phyloP scores from a whole-genome alignment of 257 asterid genomes.

The Lycium barbarum region DNA sequence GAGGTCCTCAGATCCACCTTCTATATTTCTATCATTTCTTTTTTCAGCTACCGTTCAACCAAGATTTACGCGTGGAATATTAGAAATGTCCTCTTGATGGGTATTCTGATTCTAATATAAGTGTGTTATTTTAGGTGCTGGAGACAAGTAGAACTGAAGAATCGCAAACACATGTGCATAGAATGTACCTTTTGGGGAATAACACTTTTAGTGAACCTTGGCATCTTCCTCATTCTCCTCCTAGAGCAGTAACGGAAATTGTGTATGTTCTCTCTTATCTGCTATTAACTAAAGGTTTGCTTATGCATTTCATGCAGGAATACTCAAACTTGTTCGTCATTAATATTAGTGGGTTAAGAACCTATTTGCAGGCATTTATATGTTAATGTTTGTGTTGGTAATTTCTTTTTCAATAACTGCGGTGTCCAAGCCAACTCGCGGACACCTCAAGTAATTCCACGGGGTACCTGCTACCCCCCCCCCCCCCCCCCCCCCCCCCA shows the following conservation, averaged over 20 bases:
- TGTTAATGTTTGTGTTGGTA: not conserved
- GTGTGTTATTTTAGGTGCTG: conserved; percentile 59
- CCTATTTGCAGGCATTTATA: conserved; percentile 7
- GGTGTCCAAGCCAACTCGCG: not conserved
- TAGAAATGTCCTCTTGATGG: conserved; percentile 25
- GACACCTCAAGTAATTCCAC: not conserved
- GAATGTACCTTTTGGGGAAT: conserved; percentile 84
- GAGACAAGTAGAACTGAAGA: conserved; percentile 88
- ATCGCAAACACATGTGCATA: conserved; percentile 82
- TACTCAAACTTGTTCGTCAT: conserved; percentile 21
- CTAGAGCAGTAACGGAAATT: conserved; percentile 81
- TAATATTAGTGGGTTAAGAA: conserved; percentile 17
- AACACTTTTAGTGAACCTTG: conserved; percentile 89
- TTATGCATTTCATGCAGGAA: conserved; percentile 21
- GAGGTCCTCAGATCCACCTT: conserved; percentile 59
- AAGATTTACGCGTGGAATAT: conserved; percentile 12
- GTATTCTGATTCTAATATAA: not conserved
- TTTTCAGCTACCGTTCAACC: conserved; percentile 18
- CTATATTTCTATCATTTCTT: conserved; percentile 25
- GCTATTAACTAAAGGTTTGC: not conserved
- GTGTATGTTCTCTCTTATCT: conserved; percentile 60
- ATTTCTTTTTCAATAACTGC: not conserved
- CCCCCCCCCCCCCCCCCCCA: too few relatives aligned
- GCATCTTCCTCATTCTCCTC: conserved; percentile 91
- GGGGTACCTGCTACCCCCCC: not conserved